Percentiles rank a stretch among this genome's conserved stretches.
Conservation (phyloP, 495 filamentous ascomycete species). For the Cudoniella acicularis region DNA sequence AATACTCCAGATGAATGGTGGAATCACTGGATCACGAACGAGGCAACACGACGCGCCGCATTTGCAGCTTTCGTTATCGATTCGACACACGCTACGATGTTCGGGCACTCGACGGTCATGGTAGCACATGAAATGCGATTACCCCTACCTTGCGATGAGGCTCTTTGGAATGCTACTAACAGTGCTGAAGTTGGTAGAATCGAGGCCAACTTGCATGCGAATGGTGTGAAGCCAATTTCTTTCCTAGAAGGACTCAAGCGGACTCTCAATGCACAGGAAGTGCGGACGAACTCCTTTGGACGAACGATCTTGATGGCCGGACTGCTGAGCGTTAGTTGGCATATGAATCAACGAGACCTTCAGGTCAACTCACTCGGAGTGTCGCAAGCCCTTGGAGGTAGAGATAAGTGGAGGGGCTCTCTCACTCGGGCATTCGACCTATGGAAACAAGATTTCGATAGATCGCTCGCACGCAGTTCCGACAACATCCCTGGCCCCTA, state of each 20-base stretch:
- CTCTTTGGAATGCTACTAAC: constrained; percentile 88
- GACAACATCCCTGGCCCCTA: constrained; percentile 36
- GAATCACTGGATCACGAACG: constrained; percentile 95
- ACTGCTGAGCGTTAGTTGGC: constrained; percentile 90
- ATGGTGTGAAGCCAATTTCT: constrained; percentile 79
- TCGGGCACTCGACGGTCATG: constrained; percentile 96
- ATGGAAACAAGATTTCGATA: constrained; percentile 93
- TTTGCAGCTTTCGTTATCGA: constrained; percentile 96
- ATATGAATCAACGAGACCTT: constrained; percentile 95
- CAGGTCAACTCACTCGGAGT: constrained; percentile 85
- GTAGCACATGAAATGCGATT: constrained; percentile 93
- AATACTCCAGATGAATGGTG: constrained; percentile 85
- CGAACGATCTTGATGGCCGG: constrained; percentile 96
- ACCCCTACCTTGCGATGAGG: constrained; percentile 89
- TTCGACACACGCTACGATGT: constrained; percentile 96
- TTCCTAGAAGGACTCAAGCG: constrained; percentile 91
- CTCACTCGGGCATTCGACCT: constrained; percentile 89
- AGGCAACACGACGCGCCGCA: constrained; percentile 83
- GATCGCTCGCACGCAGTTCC: constrained; percentile 53
- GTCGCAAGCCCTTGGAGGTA: constrained; percentile 74
- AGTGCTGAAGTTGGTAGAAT: constrained; percentile 84
- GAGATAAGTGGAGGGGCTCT: constrained; percentile 88
- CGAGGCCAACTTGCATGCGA: constrained; percentile 75
- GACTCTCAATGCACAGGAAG: constrained; percentile 80
- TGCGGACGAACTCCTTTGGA: constrained; percentile 91